phyloP scores from a whole-genome alignment of 2,329 filamentous ascomycete species.

The Coniochaeta sp. region DNA sequence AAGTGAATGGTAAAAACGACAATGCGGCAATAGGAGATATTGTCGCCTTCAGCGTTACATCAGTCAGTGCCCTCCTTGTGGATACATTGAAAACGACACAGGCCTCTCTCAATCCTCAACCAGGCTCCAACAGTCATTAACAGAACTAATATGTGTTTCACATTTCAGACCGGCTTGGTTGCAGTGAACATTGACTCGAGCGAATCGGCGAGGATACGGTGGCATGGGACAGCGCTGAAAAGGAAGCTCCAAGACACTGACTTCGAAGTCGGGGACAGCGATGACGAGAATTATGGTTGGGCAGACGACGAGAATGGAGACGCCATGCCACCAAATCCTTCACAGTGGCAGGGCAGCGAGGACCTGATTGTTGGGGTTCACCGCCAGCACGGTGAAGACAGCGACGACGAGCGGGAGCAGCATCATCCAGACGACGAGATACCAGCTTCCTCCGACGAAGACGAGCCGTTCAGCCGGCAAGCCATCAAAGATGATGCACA shows the following conservation, averaged over 20 bases:
- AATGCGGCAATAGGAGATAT: constrained; percentile 31
- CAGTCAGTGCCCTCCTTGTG: constrained; percentile 27
- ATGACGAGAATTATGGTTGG: constrained; percentile 68
- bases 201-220: constrained; percentile 9
- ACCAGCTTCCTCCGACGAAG: not conserved
- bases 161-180: constrained; percentile 33
- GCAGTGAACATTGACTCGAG: constrained; percentile 30
- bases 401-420: constrained; percentile 23
- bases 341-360: constrained; percentile 61
- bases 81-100: not conserved
- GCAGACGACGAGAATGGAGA: constrained; percentile 54
- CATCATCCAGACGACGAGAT: not conserved
- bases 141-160: constrained; percentile 6
- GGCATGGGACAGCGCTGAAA: constrained; percentile 41
- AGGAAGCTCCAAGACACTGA: constrained; percentile 56
- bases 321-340: constrained; percentile 50
- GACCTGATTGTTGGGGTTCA: constrained; percentile 45
- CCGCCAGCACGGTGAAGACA: constrained; percentile 26
- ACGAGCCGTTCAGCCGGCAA: not conserved
- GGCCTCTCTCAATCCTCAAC: too few relatives aligned
- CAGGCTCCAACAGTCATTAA: not conserved
- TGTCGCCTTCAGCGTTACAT: constrained; percentile 41
- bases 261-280: constrained; percentile 52
- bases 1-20: constrained; percentile 46
- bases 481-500: not conserved